Conservation (phyloP, 2,329 filamentous ascomycete genomes). For the Aureobasidium sp. region DNA sequence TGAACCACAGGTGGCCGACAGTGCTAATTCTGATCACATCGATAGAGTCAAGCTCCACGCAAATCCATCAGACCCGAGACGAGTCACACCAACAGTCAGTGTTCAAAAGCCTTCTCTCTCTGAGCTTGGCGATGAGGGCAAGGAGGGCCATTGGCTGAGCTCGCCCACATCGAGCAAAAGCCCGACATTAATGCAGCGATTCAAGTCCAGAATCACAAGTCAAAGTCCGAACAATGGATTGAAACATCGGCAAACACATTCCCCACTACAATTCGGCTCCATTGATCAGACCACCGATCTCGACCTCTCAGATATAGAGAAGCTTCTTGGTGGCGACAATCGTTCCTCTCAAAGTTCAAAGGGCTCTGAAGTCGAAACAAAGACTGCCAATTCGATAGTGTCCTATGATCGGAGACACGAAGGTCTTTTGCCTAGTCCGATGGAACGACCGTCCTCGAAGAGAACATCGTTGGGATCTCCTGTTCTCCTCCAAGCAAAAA, state of each 20-base stretch:
- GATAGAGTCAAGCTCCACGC: background rate
- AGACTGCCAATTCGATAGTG: slow-evolving; percentile 8
- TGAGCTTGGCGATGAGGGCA: slow-evolving; percentile 23
- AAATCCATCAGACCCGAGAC: background rate
- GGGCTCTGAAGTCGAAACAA: background rate
- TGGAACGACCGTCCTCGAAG: slow-evolving; percentile 17
- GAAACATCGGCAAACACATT: background rate
- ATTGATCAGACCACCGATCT: slow-evolving; percentile 1
- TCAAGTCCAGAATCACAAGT: background rate
- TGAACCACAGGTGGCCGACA: slow-evolving; percentile 25
- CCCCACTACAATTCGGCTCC: background rate
- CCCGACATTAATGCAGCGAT: background rate
- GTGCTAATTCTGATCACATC: background rate
- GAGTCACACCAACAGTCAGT: too few relatives aligned
- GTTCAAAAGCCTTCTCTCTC: slow-evolving; percentile 16
- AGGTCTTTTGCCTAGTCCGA: slow-evolving; percentile 24
- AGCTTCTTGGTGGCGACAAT: background rate
- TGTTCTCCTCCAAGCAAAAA: slow-evolving; percentile 22
- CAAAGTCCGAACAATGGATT: background rate
- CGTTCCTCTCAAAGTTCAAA: slow-evolving; percentile 2
- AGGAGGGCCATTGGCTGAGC: slow-evolving; percentile 33
- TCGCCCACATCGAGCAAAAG: slow-evolving; percentile 12
- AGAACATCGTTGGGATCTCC: slow-evolving; percentile 23
- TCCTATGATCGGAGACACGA: slow-evolving; percentile 24
- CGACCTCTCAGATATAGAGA: background rate